Conservation (phyloP, 768 basidiomycete genomes). For the Collybiopsis luxurians region DNA sequence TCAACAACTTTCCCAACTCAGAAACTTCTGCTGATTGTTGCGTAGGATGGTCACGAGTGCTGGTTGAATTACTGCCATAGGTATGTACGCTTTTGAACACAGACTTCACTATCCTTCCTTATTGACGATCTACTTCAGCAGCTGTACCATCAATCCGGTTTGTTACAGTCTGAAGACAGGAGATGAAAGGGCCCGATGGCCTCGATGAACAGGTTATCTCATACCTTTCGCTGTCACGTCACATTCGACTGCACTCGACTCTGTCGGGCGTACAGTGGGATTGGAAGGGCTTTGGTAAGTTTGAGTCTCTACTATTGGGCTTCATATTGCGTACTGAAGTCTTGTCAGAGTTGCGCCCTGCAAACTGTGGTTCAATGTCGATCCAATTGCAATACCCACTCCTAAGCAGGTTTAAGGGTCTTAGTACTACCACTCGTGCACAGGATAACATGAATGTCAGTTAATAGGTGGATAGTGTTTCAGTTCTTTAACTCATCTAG, state of each 20-base stretch:
- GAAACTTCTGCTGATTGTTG: neutral
- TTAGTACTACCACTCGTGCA: conserved; percentile 47
- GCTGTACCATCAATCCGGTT: conserved; percentile 70
- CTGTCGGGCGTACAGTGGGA: conserved; percentile 62
- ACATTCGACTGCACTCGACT: conserved; percentile 70
- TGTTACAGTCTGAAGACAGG: conserved; percentile 69
- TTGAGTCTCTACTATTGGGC: no score
- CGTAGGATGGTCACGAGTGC: conserved; percentile 60
- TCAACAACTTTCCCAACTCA: neutral
- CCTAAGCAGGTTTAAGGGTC: conserved; percentile 64
- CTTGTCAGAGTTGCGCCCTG: conserved; percentile 47
- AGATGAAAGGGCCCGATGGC: conserved; percentile 44
- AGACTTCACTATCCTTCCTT: neutral
- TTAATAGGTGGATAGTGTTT: no score
- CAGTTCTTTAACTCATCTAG: no score
- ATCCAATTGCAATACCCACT: conserved; percentile 52
- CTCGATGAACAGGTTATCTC: conserved; percentile 66
- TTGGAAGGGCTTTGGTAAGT: conserved; percentile 59
- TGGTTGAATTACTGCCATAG: conserved; percentile 66
- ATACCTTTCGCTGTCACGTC: conserved; percentile 73
- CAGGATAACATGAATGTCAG: no score
- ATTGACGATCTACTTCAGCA: conserved; percentile 26
- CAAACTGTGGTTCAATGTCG: conserved; percentile 46
- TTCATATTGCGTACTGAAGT: no score
- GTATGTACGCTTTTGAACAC: conserved; percentile 25